Base-by-base conservation (phyloP, 768 basidiomycete species). In the Cyclocybe cylindracea region DNA sequence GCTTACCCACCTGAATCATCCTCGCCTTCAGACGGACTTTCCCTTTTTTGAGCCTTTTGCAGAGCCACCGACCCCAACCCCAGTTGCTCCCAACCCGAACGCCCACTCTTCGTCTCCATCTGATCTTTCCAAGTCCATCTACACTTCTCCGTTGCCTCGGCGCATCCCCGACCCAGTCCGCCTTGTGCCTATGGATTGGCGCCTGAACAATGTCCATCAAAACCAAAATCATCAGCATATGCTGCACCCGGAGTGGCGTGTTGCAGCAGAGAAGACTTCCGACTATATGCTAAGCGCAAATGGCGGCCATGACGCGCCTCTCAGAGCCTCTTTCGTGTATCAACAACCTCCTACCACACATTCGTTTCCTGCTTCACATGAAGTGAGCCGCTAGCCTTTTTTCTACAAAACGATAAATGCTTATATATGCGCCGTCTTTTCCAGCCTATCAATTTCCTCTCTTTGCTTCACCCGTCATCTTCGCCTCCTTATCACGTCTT, bases 361-460 rank as follows among this genome's bases (percentile, higher is more conserved):
- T 29, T 50, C 57, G n/a, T 66, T 62, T 19, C 69, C 63, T 37
- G 53, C 60, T 29, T 51, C 70, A 43, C 68, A 76, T 63, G 89
- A 89, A 77, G 89, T 82, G 64, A 55, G 77, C 61, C 38, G 44
- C 42, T 41, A 47, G 40, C 51, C 49, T 29, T 43, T 54, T 45
- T 57, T 57, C 54, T 38, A n/a, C n/a, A n/a, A 47, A 40, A 46
- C 11, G 44, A n/a, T 46, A 44, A 45, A 43, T 49, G 55, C 55
- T 53, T 29, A 63, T 61, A 56, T 59, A 65, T 59, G 59, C 57
- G 50, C 50, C 31, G 47, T 16, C 18, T 47, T 9, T 46, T 44
- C 40, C 56, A 94, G 90, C 90, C 91, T 11, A 91, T 94, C 74
- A 94, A 94, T 69, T 94, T 93, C 66, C 77, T 93, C 47, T 89